A percentile compares a stretch with the other conserved stretches of the same genome.
Conservation (phyloP, 345 rosid species). For the Mercurialis annua region DNA sequence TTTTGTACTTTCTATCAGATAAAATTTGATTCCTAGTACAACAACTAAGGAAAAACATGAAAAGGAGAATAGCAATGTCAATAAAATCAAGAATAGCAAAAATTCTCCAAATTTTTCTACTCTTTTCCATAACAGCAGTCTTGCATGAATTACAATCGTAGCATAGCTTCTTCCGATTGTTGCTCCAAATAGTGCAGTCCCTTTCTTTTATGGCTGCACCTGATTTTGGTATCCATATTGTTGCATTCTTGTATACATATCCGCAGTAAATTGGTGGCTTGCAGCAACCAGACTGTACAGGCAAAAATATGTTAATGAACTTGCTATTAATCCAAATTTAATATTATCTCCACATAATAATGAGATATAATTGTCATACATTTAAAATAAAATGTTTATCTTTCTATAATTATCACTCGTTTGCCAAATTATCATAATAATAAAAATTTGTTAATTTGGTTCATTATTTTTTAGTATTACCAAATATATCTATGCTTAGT, state of each 20-base stretch:
- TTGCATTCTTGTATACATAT: slow-evolving; percentile 27
- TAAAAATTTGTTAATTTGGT: no score
- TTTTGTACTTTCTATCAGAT: background rate
- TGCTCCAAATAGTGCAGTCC: slow-evolving; percentile 38
- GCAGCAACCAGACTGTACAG: slow-evolving; percentile 45
- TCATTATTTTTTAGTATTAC: no score
- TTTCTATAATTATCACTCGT: no score
- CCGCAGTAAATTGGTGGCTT: slow-evolving; percentile 44
- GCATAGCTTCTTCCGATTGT: slow-evolving; percentile 31
- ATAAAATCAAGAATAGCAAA: slow-evolving; percentile 12
- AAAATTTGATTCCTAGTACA: slow-evolving; percentile 6
- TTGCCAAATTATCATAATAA: no score
- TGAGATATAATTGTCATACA: no score
- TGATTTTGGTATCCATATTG: slow-evolving; percentile 16
- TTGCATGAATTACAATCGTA: slow-evolving; percentile 48
- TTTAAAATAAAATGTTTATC: no score
- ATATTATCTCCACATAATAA: no score
- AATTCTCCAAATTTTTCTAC: slow-evolving; percentile 1
- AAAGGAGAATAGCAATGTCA: slow-evolving; percentile 7
- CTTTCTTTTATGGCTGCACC: slow-evolving; percentile 2
- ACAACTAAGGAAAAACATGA: slow-evolving; percentile 8
- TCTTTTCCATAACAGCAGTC: slow-evolving; percentile 17
- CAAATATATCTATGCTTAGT: no score
- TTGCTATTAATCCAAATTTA: no score
- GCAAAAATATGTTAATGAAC: background rate